phyloP scores from a whole-genome alignment of 2,329 filamentous ascomycete genomes.

The Stachybotrys echinatus region DNA sequence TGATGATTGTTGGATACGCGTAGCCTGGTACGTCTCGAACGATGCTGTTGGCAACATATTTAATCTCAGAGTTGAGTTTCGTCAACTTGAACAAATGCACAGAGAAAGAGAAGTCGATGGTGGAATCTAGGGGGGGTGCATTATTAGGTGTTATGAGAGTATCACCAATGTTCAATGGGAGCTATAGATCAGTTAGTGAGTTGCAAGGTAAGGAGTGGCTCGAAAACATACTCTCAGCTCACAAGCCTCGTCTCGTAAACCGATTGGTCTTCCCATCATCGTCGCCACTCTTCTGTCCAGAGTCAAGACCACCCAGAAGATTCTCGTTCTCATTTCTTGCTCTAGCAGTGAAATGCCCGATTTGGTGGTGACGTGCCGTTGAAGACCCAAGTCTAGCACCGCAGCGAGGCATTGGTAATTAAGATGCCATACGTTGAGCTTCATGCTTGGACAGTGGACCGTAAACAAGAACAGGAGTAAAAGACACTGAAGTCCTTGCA shows the following conservation, averaged over 20 bases:
- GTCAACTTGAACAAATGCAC: slow-evolving; percentile 43
- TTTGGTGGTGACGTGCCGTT: slow-evolving; percentile 39
- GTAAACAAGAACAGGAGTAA: slow-evolving; percentile 42
- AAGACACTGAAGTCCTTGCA: slow-evolving; percentile 44
- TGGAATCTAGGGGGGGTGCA: neutral
- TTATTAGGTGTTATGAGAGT: neutral
- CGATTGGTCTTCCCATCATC: slow-evolving; percentile 52
- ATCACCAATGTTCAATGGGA: slow-evolving; percentile 6
- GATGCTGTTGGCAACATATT: slow-evolving; percentile 50
- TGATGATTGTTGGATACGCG: slow-evolving; percentile 38
- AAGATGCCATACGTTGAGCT: slow-evolving; percentile 47
- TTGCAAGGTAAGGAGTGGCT: neutral
- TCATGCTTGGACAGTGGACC: slow-evolving; percentile 41
- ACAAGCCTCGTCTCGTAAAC: slow-evolving; percentile 48
- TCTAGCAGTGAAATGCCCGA: slow-evolving; percentile 39
- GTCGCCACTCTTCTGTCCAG: slow-evolving; percentile 47
- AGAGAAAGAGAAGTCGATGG: slow-evolving; percentile 33
- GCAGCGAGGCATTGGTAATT: slow-evolving; percentile 50
- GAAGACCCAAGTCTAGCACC: slow-evolving; percentile 45
- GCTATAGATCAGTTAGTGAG: neutral
- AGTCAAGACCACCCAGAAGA: slow-evolving; percentile 50
- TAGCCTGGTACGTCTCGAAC: slow-evolving; percentile 40
- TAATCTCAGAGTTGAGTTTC: slow-evolving; percentile 51
- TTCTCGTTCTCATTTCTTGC: slow-evolving; percentile 48
- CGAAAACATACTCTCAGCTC: slow-evolving; percentile 36